Conservation (phyloP, 2,329 filamentous ascomycete species). For the Colletotrichum agaves region DNA sequence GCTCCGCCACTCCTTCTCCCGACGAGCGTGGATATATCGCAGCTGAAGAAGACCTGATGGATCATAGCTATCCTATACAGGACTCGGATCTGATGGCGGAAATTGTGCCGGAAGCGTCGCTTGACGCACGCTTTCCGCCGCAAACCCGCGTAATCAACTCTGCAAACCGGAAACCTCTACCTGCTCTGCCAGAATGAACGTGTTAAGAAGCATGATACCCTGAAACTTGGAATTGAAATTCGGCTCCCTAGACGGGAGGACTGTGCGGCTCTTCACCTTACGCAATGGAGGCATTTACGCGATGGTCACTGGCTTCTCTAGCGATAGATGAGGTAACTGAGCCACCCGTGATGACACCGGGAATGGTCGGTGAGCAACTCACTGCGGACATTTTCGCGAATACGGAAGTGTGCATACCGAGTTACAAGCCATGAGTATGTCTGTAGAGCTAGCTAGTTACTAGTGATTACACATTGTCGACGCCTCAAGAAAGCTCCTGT, state of each 20-base stretch:
- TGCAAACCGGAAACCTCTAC: constrained; percentile 54
- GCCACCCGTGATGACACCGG: too few species aligned
- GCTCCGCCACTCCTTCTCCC: background rate
- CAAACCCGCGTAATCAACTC: constrained; percentile 8
- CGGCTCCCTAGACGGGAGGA: too few species aligned
- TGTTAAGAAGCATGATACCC: background rate
- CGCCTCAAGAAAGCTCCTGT: constrained; percentile 33
- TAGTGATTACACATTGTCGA: constrained; percentile 31
- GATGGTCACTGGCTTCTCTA: too few species aligned
- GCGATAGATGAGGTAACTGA: too few species aligned
- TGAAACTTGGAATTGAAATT: background rate
- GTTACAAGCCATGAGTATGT: constrained; percentile 23
- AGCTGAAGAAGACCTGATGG: background rate
- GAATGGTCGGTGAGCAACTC: too few species aligned
- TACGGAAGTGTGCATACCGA: too few species aligned
- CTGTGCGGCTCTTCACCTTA: too few species aligned
- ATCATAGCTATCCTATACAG: background rate
- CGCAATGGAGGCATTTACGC: too few species aligned
- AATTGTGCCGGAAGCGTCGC: background rate
- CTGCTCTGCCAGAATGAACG: constrained; percentile 53
- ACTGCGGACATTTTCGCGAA: too few species aligned
- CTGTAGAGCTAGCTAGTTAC: constrained; percentile 32
- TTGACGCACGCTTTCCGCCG: constrained; percentile 22
- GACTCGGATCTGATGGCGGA: background rate
- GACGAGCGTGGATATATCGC: background rate